A percentile compares a stretch with the other conserved stretches of the same genome.
phyloP scores from a whole-genome alignment of 1,284 basidiomycete species.

The Leccinum pallidistipes region DNA sequence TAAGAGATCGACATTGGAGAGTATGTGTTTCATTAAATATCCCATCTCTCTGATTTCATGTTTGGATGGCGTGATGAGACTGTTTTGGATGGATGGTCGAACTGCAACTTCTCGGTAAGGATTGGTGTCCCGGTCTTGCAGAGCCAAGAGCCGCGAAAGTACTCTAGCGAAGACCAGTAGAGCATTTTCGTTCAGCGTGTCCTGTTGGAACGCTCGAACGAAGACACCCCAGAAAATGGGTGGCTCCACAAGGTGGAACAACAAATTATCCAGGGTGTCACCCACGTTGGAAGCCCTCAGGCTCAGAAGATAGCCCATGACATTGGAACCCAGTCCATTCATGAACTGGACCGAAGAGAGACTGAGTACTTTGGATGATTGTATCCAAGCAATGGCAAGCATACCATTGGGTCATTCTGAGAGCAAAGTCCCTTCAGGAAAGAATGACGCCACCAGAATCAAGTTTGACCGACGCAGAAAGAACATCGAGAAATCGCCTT shows the following conservation, averaged over 20 bases:
- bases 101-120: conserved; percentile 27
- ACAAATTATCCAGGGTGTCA: conserved; percentile 31
- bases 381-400: conserved; percentile 6
- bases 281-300: conserved; percentile 38
- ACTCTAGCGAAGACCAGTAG: conserved; percentile 50
- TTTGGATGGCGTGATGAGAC: conserved; percentile 34
- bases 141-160: conserved; percentile 42
- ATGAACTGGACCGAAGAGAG: conserved; percentile 39
- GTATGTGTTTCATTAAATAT: conserved; percentile 45
- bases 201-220: conserved; percentile 37
- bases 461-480: conserved; percentile 20
- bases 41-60: conserved; percentile 38
- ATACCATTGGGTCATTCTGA: conserved; percentile 32
- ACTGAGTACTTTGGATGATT: conserved; percentile 13
- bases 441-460: conserved; percentile 12
- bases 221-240: conserved; percentile 53
- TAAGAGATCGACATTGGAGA: conserved; percentile 23
- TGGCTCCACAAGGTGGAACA: conserved; percentile 50
- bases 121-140: conserved; percentile 11
- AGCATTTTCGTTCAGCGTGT: conserved; percentile 36
- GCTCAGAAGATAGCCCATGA: conserved; percentile 45
- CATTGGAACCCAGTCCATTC: conserved; percentile 39
- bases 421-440: conserved; percentile 52
- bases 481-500: conserved; percentile 20
- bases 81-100: conserved; percentile 2